Evolutionary conservation across 2,329 filamentous ascomycete species (phyloP), one percentile per base, ranked within the genome.

Genomic region (Pseudogymnoascus sp.): DNA sequence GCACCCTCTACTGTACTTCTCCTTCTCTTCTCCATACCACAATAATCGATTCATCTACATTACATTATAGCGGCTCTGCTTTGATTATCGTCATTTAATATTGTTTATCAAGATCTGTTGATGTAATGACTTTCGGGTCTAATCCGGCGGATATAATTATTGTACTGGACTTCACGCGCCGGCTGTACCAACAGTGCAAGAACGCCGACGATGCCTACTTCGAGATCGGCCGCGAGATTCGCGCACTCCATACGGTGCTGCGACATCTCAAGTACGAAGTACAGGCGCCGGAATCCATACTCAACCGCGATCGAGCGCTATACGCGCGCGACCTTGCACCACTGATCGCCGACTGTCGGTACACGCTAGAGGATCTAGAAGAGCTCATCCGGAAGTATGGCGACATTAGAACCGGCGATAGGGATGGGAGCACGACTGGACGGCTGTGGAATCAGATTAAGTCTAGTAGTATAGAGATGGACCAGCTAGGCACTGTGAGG

Each of bases 261-360:
- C 80, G 82, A 62, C 81, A 86, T 67, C 75, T 87, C 25, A 82
- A 81, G 62, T 76, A 79, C 66, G 84, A 87, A 73, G 79, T 80
- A 40, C 78, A 82, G 66, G 83, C 84, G 67, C 76, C 77, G 1
- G 81, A 82, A 67, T 86, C 84, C 8, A 75, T 80, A 10, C 75
- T 87, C 14, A 82, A 82, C 73, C 71, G 74, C 44, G 70, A 71
- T 23, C 74, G 74, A 21, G 73, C 76, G 35, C 72, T 80, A 56
- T 84, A 82, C 67, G 71, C 74, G 7, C 76, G 79, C 35, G 79
- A 83, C 68, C 75, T 87, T 12, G 74, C 72, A 0, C 77, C 78
- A 1, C 78, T 85, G 28, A 73, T 86, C 61, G 77, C 82, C 66
- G 81, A 85, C 69, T 82, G 80, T 69, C 79, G 83, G 65, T 80